Evolutionary conservation across 306 rosid species (phyloP).

Genomic region (Quercus ilex): DNA sequence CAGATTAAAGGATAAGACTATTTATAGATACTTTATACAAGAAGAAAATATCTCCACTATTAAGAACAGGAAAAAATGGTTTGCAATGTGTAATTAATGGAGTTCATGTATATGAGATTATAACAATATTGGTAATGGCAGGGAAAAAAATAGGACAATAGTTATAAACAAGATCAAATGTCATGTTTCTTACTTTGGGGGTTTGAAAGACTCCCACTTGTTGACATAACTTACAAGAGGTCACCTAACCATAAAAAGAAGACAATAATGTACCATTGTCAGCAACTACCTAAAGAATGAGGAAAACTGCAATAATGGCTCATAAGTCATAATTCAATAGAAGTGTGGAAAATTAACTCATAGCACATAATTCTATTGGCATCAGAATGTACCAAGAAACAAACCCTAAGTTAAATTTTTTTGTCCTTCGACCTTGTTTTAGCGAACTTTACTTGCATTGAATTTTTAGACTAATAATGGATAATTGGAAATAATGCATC

Average conservation of each 20-base stretch:
- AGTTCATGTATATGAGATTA: background rate
- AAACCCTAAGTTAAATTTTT: background rate
- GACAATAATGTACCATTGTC: constrained; percentile 19
- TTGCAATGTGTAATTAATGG: too few relatives aligned
- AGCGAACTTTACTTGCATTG: background rate
- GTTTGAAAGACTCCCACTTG: constrained; percentile 98
- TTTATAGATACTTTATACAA: too few relatives aligned
- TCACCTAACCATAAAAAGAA: constrained; percentile 61
- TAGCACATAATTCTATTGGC: background rate
- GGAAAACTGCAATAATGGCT: constrained; percentile 12
- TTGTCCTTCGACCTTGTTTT: background rate
- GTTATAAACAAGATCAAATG: background rate
- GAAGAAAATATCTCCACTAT: background rate
- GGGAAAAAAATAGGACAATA: background rate
- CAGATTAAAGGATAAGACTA: too few relatives aligned
- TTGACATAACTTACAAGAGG: constrained; percentile 89
- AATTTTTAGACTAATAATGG: background rate
- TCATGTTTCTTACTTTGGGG: constrained; percentile 77
- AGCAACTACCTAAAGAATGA: constrained; percentile 21
- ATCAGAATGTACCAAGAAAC: background rate
- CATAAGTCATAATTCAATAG: background rate
- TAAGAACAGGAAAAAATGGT: too few relatives aligned
- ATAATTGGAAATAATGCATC: too few relatives aligned
- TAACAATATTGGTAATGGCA: background rate
- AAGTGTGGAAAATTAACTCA: background rate